phyloP scores from a whole-genome alignment of 192 early-diverging fungal genomes.

The Piromyces sp. region DNA sequence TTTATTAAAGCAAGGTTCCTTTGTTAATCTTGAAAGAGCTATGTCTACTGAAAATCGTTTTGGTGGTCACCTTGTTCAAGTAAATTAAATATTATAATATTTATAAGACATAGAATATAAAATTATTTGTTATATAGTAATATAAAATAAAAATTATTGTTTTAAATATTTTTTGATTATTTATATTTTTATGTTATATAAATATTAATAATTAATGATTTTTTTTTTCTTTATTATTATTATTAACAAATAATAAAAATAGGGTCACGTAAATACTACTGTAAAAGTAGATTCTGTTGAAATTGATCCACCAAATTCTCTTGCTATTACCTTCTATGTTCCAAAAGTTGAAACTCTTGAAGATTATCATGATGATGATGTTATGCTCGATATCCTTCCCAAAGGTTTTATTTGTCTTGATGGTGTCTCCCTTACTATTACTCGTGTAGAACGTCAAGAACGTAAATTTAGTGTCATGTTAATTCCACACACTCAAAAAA shows the following conservation, averaged over 20 bases:
- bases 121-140: too few relatives aligned
- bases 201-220: too few relatives aligned
- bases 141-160: too few relatives aligned
- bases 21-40: conserved; percentile 88
- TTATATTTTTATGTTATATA: too few relatives aligned
- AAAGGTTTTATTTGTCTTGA: conserved; percentile 91
- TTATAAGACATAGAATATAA: too few relatives aligned
- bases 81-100: conserved; percentile 1
- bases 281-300: conserved; percentile 51
- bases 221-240: background rate
- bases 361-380: conserved; percentile 17
- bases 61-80: conserved; percentile 92
- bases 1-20: conserved; percentile 49
- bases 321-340: conserved; percentile 54
- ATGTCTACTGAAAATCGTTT: conserved; percentile 71
- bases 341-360: background rate
- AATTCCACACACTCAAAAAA: conserved; percentile 76
- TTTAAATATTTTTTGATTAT: too few relatives aligned
- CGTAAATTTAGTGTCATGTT: conserved; percentile 83
- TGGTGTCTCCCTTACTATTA: conserved; percentile 87
- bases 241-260: background rate
- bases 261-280: conserved; percentile 83
- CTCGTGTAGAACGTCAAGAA: conserved; percentile 58
- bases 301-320: conserved; percentile 75
- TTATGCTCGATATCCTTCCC: conserved; percentile 71